These are phyloP conservation scores for Parietaria judaica DNA, from an alignment of 306 rosid genomes.

Conservation along the genomic window DNA sequence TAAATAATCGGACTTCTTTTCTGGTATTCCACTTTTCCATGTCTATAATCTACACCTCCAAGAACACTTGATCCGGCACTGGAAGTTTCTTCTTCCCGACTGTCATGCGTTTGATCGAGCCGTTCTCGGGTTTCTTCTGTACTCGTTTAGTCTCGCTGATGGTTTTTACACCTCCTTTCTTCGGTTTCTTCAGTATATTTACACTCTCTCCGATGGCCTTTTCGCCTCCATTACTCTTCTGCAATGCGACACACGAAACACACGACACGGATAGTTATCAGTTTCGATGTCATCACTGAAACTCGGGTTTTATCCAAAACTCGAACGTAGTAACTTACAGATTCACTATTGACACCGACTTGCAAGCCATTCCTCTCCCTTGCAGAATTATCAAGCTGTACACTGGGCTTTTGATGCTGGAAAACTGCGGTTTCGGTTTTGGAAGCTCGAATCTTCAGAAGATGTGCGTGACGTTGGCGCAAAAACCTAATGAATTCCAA, in stretches of 20 bases:
- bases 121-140: constrained; percentile 27
- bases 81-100: constrained; percentile 32
- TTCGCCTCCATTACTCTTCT: constrained; percentile 11
- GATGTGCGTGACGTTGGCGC: constrained; percentile 29
- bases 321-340: constrained; percentile 5
- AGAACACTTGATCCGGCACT: constrained; percentile 32
- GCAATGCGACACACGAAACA: constrained; percentile 7
- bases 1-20: no score
- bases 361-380: constrained; percentile 10
- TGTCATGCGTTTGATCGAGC: constrained; percentile 10
- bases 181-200: constrained; percentile 25
- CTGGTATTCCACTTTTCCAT: no score
- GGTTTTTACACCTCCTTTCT: constrained; percentile 2
- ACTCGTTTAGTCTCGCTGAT: constrained; percentile 13
- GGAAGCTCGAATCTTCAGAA: constrained; percentile 21
- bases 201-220: constrained; percentile 12
- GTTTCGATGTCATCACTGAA: constrained; percentile 4
- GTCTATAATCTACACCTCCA: constrained; percentile 16
- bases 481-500: constrained; percentile 37
- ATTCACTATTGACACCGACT: constrained; percentile 14
- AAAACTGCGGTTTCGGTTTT: constrained; percentile 18
- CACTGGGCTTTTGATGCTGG: constrained; percentile 15
- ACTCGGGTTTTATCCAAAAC: constrained; percentile 4
- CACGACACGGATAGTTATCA: neutral
- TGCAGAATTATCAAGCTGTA: constrained; percentile 5